Conservation (phyloP, 192 early-diverging fungal species). For the Podila clonocystis region DNA sequence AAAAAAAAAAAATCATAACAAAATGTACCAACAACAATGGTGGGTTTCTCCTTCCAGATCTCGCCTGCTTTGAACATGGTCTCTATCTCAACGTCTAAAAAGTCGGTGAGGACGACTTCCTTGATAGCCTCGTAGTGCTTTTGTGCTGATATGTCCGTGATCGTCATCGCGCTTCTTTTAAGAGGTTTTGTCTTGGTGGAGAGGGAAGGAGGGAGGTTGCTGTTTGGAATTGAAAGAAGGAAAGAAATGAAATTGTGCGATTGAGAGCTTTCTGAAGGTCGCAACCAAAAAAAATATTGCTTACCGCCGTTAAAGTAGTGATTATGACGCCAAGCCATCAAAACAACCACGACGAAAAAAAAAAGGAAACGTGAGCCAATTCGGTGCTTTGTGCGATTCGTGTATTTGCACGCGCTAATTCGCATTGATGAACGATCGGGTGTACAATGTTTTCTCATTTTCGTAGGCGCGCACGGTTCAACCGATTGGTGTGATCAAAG, state of each 20-base stretch:
- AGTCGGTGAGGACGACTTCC: constrained; percentile 44
- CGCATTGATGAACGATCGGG: too few species aligned
- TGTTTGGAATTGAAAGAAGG: background rate
- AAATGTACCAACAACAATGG: constrained; percentile 33
- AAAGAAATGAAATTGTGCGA: background rate
- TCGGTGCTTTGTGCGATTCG: too few species aligned
- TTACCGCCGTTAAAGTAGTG: too few species aligned
- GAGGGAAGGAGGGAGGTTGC: background rate
- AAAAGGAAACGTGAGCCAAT: too few species aligned
- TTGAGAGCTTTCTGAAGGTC: too few species aligned
- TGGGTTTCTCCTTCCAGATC: constrained; percentile 44
- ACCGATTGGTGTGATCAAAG: too few species aligned
- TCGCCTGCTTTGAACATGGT: constrained; percentile 31
- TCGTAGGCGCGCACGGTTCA: too few species aligned
- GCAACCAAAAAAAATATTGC: too few species aligned
- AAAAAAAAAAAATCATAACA: background rate
- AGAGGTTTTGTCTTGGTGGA: background rate
- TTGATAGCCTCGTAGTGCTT: constrained; percentile 33
- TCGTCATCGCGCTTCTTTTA: background rate
- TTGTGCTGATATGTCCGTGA: background rate
- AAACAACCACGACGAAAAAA: too few species aligned
- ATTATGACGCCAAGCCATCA: too few species aligned
- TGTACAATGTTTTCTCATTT: too few species aligned
- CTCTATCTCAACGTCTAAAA: constrained; percentile 22
- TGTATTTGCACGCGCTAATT: too few species aligned